Evolutionary conservation across 148 eudicot genomes (phyloP).

Genomic region (Polygonum aviculare): DNA sequence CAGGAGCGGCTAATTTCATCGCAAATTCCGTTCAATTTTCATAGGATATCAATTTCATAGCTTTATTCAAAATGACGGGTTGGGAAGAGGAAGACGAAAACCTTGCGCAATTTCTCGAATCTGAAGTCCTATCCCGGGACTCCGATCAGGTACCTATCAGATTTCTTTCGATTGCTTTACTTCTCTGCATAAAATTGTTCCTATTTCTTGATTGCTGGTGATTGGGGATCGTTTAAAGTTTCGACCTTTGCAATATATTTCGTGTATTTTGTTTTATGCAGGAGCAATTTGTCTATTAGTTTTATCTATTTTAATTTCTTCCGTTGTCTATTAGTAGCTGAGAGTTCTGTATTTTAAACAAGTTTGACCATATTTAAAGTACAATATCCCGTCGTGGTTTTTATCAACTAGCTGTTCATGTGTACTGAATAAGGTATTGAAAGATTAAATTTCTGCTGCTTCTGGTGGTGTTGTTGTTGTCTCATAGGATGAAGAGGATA

Average conservation of each 20-base stretch:
- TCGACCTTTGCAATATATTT: not conserved
- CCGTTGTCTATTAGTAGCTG: not conserved
- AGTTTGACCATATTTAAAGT: not conserved
- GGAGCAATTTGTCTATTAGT: not conserved
- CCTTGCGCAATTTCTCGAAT: constrained; percentile 86
- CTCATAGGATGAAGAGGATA: constrained; percentile 30
- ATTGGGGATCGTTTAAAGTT: not conserved
- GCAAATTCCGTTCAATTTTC: not conserved
- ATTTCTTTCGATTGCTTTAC: not conserved
- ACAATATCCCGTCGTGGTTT: not conserved
- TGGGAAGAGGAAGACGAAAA: constrained; percentile 71
- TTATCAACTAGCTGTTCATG: not conserved
- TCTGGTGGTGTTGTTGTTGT: not conserved
- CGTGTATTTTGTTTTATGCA: not conserved
- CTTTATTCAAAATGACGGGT: constrained; percentile 24
- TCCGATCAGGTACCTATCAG: constrained; percentile 62
- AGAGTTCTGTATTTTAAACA: not conserved
- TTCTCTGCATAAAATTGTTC: not conserved
- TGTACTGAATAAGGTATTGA: not conserved
- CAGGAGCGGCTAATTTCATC: not conserved
- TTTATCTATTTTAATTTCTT: not conserved
- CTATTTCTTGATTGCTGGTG: not conserved
- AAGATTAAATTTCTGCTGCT: not conserved
- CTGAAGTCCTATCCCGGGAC: constrained; percentile 62
- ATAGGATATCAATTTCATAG: not conserved